phyloP scores from a whole-genome alignment of 2,329 filamentous ascomycete genomes.

The Phialocephala sp. region DNA sequence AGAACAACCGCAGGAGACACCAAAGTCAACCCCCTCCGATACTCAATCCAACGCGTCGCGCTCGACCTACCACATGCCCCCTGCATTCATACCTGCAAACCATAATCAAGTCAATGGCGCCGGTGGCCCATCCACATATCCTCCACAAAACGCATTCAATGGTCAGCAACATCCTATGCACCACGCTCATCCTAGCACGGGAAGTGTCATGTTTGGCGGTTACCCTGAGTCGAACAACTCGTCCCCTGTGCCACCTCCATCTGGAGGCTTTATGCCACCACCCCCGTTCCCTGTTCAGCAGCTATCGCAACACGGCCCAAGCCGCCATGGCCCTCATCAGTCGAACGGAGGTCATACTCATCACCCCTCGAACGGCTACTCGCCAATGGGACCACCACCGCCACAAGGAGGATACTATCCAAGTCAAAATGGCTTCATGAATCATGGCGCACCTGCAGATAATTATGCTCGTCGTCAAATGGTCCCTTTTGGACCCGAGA shows the following conservation, averaged over 20 bases:
- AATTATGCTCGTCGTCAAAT: constrained; percentile 38
- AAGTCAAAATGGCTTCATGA: constrained; percentile 35
- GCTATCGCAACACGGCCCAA: constrained; percentile 3
- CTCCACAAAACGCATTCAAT: constrained; percentile 32
- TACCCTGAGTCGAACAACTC: constrained; percentile 61
- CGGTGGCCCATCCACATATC: constrained; percentile 26
- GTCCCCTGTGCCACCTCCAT: constrained; percentile 60
- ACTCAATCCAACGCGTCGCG: constrained; percentile 36
- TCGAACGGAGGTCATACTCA: constrained; percentile 37
- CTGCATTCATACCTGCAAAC: constrained; percentile 49
- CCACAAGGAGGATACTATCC: constrained; percentile 36
- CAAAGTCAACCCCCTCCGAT: constrained; percentile 35
- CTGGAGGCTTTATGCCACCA: constrained; percentile 50
- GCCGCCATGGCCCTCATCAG: constrained; percentile 36
- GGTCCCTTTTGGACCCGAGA: constrained; percentile 43
- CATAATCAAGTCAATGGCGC: constrained; percentile 21
- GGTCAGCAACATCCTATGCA: constrained; percentile 48
- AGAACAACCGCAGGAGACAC: constrained; percentile 30
- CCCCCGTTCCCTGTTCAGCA: constrained; percentile 13
- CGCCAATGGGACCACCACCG: constrained; percentile 36
- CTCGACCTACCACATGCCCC: constrained; percentile 51
- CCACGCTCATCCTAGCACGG: constrained; percentile 59
- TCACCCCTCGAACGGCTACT: constrained; percentile 38
- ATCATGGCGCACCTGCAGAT: constrained; percentile 30
- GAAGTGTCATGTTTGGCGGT: constrained; percentile 61